Percentiles rank a stretch among this genome's conserved stretches.
phyloP scores from a whole-genome alignment of 345 rosid genomes.

The Xanthoceras sorbifolium region DNA sequence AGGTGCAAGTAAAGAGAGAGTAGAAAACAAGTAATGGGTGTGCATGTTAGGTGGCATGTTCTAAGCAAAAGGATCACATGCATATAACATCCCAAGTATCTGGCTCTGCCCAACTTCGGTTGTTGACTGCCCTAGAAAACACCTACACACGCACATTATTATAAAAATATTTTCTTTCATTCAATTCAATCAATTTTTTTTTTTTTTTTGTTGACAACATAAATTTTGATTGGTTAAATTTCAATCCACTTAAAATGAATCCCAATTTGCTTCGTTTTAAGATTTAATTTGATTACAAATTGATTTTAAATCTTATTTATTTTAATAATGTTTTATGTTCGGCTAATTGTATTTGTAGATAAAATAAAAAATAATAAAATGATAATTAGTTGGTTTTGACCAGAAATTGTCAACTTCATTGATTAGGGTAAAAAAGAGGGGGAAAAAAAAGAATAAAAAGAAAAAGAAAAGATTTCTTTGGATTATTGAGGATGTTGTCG shows the following conservation, averaged over 20 bases:
- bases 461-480: neutral
- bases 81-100: conserved; percentile 22
- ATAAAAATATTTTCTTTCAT: neutral
- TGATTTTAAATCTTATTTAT: too few relatives aligned
- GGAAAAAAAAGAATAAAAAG: neutral
- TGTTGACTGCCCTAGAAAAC: conserved; percentile 15
- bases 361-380: too few relatives aligned
- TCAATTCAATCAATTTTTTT: neutral
- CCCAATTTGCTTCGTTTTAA: neutral
- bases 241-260: neutral
- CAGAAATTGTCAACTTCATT: neutral
- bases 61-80: conserved; percentile 15
- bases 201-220: neutral
- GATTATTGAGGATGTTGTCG: neutral
- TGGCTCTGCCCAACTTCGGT: neutral
- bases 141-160: neutral
- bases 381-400: neutral
- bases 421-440: neutral
- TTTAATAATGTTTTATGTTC: too few relatives aligned
- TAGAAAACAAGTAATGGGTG: neutral
- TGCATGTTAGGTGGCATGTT: conserved; percentile 28
- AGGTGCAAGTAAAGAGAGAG: neutral
- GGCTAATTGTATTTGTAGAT: too few relatives aligned
- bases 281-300: too few relatives aligned
- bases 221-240: neutral